Evolutionary conservation across 768 basidiomycete genomes (phyloP).

Genomic region (Calocybe gangraenosa): DNA sequence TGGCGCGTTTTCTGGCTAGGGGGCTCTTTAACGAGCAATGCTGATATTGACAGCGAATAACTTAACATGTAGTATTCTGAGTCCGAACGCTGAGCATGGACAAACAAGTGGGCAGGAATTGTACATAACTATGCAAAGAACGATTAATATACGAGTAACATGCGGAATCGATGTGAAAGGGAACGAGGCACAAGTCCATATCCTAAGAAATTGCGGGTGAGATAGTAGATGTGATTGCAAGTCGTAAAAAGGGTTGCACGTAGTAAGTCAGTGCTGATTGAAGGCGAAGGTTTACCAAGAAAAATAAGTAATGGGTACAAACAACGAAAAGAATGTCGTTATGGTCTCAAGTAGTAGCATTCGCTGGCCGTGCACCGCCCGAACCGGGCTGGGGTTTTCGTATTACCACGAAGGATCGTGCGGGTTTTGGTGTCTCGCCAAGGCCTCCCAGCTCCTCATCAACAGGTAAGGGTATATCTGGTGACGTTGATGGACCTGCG

Average conservation of each 20-base stretch:
- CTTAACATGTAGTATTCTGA: not conserved
- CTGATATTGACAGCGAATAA: slow-evolving; percentile 12
- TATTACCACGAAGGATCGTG: slow-evolving; percentile 66
- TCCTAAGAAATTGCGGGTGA: slow-evolving; percentile 5
- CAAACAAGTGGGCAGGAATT: slow-evolving; percentile 1
- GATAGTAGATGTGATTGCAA: not conserved
- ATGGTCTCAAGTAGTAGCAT: slow-evolving; percentile 15
- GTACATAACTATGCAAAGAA: slow-evolving; percentile 4
- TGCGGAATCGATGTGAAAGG: slow-evolving; percentile 7
- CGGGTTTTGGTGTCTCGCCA: slow-evolving; percentile 30
- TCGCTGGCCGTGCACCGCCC: slow-evolving; percentile 7
- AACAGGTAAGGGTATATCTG: slow-evolving; percentile 19
- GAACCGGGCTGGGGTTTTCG: slow-evolving; percentile 44
- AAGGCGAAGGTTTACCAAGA: not conserved
- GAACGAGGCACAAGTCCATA: slow-evolving; percentile 3
- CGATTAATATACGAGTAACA: slow-evolving; percentile 14
- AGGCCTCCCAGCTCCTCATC: slow-evolving; percentile 32
- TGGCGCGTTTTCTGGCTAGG: slow-evolving; percentile 85
- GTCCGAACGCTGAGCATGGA: not conserved
- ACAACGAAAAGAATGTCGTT: slow-evolving; percentile 1
- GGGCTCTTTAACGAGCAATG: slow-evolving; percentile 38
- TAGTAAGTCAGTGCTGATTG: too few relatives aligned
- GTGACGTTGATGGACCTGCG: slow-evolving; percentile 19
- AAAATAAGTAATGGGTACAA: not conserved
- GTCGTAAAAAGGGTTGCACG: not conserved